Base-by-base conservation (phyloP, 371 early-diverging fungal species). In the Haplosporangium sp. region DNA sequence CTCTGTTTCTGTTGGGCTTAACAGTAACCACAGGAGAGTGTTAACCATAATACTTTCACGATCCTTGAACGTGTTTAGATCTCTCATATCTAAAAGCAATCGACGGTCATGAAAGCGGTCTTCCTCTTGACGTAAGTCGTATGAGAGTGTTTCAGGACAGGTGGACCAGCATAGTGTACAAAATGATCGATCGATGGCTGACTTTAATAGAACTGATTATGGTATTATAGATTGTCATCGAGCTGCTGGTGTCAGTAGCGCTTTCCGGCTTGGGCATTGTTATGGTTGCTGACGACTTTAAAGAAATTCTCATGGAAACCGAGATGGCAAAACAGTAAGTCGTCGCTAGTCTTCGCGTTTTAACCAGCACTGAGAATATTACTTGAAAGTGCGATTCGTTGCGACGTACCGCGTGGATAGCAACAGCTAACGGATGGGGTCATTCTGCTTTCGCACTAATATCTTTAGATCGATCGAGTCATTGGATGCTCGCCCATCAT, bases 321-420 rank as follows among this genome's bases (percentile, higher is more conserved):
- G 89, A 90, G 70, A 87, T 91, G 83, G 84, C 85, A 11, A 89
- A 86, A 64, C 85, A 88, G 91, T 90, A 87, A 62, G 84, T n/a
- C 16, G 9, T 18, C 18, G 6, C 50, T 10, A 36, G 18, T 14
- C 37, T 10, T 21, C 18, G 41, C 18, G 12, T 8, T 20, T 40
- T 5, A 42, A 23, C n/a, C n/a, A 6, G 46, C 3, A n/a, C 1
- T 14, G 29, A 45, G n/a, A 7, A 45, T 12, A 3, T 21, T 13
- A 21, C 36, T 10, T 10, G 21, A 38, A 43, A 16, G 41, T 38
- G 10, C 11, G 13, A 12, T 13, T 29, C 29, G 1, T 4, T 29
- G 29, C 2, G 29, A 4, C 29, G 29, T 29, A 29, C 29, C 29
- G 29, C 29, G 4, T 29, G 29, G 29, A 29, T 29, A 29, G 29